Conservation (phyloP, 1,284 basidiomycete species). For the Sporisorium exsertum region DNA sequence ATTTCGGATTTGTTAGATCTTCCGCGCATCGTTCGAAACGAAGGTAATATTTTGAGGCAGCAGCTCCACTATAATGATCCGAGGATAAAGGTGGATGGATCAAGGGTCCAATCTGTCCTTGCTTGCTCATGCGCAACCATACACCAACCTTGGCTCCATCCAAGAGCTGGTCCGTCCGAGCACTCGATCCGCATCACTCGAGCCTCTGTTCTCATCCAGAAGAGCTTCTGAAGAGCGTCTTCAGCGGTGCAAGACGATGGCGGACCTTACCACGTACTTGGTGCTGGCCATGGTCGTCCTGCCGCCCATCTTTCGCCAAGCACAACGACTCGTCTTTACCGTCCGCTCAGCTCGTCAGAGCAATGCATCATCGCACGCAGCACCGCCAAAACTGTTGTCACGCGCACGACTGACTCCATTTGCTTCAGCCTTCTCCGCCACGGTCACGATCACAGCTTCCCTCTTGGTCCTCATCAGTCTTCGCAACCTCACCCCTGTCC, state of each 20-base stretch:
- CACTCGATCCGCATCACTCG: neutral
- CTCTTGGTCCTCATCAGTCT: constrained; percentile 24
- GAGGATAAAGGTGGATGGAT: no score
- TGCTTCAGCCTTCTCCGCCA: constrained; percentile 29
- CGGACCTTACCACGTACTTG: constrained; percentile 26
- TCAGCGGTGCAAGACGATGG: constrained; percentile 7
- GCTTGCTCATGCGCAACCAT: neutral
- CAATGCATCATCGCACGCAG: constrained; percentile 8
- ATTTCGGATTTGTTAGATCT: neutral
- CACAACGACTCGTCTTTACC: constrained; percentile 12
- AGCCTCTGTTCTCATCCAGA: no score
- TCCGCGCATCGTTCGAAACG: no score
- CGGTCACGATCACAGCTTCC: constrained; percentile 13
- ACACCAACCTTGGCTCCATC: neutral
- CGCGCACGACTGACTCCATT: constrained; percentile 29
- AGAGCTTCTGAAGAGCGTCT: no score
- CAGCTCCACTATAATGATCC: no score
- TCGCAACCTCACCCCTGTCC: constrained; percentile 33
- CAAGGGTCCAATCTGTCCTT: neutral
- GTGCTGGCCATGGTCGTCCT: constrained; percentile 34
- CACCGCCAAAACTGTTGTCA: constrained; percentile 16
- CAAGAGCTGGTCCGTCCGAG: neutral
- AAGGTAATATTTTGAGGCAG: no score
- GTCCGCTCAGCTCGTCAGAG: constrained; percentile 5
- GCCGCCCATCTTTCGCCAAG: constrained; percentile 36